phyloP scores from a whole-genome alignment of 768 basidiomycete genomes.

The Amanita jacksonii region DNA sequence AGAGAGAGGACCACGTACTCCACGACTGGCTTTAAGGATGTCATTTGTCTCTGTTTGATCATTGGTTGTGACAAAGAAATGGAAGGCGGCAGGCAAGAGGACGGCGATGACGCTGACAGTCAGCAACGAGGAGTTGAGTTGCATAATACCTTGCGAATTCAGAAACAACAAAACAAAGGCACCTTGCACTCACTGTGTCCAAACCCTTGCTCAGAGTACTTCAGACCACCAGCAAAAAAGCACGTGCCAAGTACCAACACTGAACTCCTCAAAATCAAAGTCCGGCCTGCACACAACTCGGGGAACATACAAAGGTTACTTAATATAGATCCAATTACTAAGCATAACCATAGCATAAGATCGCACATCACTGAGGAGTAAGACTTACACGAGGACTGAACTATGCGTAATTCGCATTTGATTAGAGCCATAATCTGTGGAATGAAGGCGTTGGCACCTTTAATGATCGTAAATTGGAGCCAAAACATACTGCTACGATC shows the following conservation, averaged over 20 bases:
- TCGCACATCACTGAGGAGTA: constrained; percentile 8
- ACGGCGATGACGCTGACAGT: constrained; percentile 75
- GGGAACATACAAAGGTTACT: constrained; percentile 77
- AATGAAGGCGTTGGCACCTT: constrained; percentile 2
- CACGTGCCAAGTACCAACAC: constrained; percentile 86
- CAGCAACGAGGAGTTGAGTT: constrained; percentile 67
- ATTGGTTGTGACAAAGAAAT: constrained; percentile 35
- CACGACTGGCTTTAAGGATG: constrained; percentile 63
- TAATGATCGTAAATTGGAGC: too few relatives aligned
- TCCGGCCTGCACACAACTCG: too few relatives aligned
- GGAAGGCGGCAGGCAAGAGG: constrained; percentile 73
- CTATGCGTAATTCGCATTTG: constrained; percentile 56
- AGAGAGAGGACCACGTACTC: constrained; percentile 34
- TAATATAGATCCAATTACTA: constrained; percentile 82
- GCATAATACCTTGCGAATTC: constrained; percentile 44
- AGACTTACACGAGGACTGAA: constrained; percentile 70
- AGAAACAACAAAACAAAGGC: too few relatives aligned
- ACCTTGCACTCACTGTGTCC: constrained; percentile 48
- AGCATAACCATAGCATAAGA: constrained; percentile 9
- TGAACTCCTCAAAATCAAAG: too few relatives aligned
- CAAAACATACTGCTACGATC: constrained; percentile 63
- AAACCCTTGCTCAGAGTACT: constrained; percentile 75
- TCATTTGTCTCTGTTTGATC: constrained; percentile 25
- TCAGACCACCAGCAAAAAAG: constrained; percentile 76
- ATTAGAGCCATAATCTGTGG: constrained; percentile 37